Base-by-base conservation (phyloP, 768 basidiomycete species). In the Boletus insuetus region DNA sequence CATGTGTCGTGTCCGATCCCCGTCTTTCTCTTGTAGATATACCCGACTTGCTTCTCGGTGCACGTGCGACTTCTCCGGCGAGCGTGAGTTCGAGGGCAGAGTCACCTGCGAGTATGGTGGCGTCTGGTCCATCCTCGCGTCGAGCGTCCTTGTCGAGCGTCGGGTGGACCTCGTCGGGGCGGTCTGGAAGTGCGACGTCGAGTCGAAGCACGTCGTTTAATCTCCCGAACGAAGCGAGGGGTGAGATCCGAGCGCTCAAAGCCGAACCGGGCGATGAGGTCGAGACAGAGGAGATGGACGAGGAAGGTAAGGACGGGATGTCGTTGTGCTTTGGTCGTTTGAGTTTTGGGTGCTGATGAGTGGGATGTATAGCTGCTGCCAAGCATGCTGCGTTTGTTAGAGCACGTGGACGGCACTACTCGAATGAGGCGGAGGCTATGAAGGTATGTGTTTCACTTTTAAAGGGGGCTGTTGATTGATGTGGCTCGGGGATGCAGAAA, bases 401-500 rank as follows among this genome's bases (percentile, higher is more conserved):
- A 60, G 91, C 90, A 22, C 81, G 91, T 22, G 89, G 87, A 51
- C 78, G 89, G 52, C 92, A 94, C 65, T 94, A 94, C 63, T 92
- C 91, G 6, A 93, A 94, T 48, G 92, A 94, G 67, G 92, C 89
- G 2, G 89, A 93, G 67, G 92, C 91, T 17, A 93, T 94, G 92
- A 93, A 93, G 84, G 91, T 87, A 71, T 44, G 70, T 46, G 26
- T 17, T 4, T 54, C n/a, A 29, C 13, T 39, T 9, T 39, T 9
- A 0, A 14, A 14, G 7, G 17, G 16, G 38, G 16, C 8, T 39
- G n/a, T 35, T 38, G 29, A 24, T 31, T 0, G 46, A 53, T 7
- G 6, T 24, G 24, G 54, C 60, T 40, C 55, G 55, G 62, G 45
- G 41, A 48, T 8, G 59, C 65, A 91, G 89, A 82, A 79, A 52